Base-by-base conservation (phyloP, 73 alveolate genomes). In the Breviolum minutum region DNA sequence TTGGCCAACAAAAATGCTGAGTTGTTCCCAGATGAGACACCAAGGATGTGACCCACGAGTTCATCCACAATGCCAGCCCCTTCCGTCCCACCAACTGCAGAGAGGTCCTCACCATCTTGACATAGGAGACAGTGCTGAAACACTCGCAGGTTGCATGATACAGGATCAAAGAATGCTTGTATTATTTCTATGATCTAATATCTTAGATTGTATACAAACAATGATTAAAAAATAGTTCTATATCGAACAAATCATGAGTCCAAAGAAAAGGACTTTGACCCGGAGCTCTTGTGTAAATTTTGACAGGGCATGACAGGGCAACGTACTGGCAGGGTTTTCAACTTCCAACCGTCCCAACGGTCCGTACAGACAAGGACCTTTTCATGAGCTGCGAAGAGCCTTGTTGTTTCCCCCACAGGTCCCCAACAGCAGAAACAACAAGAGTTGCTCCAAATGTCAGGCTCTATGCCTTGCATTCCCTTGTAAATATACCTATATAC, bases 31-130 rank as follows among this genome's bases (percentile, higher is more conserved):
- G 77, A 4, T 17, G 24, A 73, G 83, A n/a, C n/a, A n/a, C 83
- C n/a, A 14, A 82, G 91, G 69, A 27, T 54, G 24, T 24, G 30
- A 62, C 96, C 86, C 6, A 89, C 20, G 48, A 89, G 76, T 14
- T 89, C 96, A 68, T 69, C 87, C 73, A 89, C 74, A 48, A 89
- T 71, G 27, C 87, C 86, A 17, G 96, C 96, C 5, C 76, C 86
- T 70, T 89, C 87, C 8, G 81, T 66, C 16, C 96, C 96, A 19
- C 96, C 96, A 40, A 89, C 60, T 12, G 30, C 27, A 5, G 96
- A 89, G 16, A 89, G 87, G 74, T 89, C 96, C 96, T 89, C 13
- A 22, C n/a, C 87, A 30, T 40, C 54, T 40, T 40, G 54, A 40
- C 54, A 40, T 40, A 40, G 3, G 82, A n/a, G 62, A 2, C 81